Conservation (phyloP, 495 filamentous ascomycete genomes). For the Xylaria sp. region DNA sequence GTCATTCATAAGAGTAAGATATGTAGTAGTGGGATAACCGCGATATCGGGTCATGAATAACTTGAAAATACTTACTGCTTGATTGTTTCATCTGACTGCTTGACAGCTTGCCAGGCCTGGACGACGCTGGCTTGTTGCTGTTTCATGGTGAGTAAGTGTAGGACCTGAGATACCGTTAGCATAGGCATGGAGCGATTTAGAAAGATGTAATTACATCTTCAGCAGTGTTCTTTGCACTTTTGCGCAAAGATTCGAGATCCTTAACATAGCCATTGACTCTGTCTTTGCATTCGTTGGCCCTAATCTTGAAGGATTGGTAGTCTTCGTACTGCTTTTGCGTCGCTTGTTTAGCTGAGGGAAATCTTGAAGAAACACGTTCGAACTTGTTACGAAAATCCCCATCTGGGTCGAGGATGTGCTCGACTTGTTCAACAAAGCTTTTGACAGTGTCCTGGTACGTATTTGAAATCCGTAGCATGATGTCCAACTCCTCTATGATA, state of each 20-base stretch:
- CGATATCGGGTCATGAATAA: too few relatives aligned
- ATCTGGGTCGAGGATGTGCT: constrained; percentile 39
- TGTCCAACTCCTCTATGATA: constrained; percentile 75
- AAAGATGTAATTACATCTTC: constrained; percentile 32
- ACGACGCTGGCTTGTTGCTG: constrained; percentile 70
- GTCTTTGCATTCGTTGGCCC: constrained; percentile 34
- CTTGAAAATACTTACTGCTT: constrained; percentile 45
- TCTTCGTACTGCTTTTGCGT: constrained; percentile 29
- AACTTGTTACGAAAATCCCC: constrained; percentile 26
- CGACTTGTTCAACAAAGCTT: constrained; percentile 64
- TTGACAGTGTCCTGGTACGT: constrained; percentile 64
- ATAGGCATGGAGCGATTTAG: background rate
- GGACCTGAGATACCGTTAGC: constrained; percentile 35
- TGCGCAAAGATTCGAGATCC: constrained; percentile 40
- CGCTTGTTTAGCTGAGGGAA: too few relatives aligned
- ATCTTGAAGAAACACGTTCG: too few relatives aligned
- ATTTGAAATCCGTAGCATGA: constrained; percentile 68
- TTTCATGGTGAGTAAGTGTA: constrained; percentile 63
- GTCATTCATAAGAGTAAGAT: background rate
- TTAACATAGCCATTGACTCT: constrained; percentile 33
- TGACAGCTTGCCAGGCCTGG: constrained; percentile 62
- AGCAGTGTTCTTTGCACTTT: constrained; percentile 36
- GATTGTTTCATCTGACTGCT: constrained; percentile 63
- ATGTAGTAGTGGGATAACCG: too few relatives aligned
- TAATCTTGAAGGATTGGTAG: constrained; percentile 39